Percentiles rank a stretch among this genome's conserved stretches.
phyloP scores from a whole-genome alignment of 176 grass and related monocot species.

The Oropetium thomaeum region DNA sequence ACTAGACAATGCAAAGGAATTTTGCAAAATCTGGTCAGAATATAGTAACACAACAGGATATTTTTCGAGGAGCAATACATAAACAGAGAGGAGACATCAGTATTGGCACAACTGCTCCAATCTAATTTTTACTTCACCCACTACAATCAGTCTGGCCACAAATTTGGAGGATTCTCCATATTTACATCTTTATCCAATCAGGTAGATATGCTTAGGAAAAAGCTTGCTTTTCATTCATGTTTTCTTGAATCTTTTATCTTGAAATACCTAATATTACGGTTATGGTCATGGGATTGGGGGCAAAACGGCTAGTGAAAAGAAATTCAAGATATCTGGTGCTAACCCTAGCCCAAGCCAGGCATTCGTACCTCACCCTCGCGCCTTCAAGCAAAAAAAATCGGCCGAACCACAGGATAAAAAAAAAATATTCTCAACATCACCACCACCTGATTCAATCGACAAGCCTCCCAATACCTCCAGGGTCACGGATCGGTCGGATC shows the following conservation, averaged over 20 bases:
- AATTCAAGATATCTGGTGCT: background rate
- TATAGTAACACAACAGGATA: background rate
- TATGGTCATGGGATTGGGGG: background rate
- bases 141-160: background rate
- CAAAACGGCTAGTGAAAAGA: background rate
- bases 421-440: background rate
- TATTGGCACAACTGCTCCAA: background rate
- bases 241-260: background rate
- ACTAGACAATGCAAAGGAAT: background rate
- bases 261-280: background rate
- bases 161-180: background rate
- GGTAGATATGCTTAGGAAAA: background rate
- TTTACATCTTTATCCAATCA: background rate
- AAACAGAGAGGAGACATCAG: background rate
- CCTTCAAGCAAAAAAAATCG: background rate
- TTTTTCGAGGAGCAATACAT: background rate
- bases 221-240: background rate
- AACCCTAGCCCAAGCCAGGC: constrained; percentile 17
- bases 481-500: background rate
- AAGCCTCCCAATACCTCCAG: background rate
- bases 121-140: background rate
- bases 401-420: background rate
- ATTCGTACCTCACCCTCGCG: background rate
- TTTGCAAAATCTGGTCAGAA: background rate
- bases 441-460: background rate